Conservation (phyloP, 1,284 basidiomycete genomes). For the Peniophora sp. region DNA sequence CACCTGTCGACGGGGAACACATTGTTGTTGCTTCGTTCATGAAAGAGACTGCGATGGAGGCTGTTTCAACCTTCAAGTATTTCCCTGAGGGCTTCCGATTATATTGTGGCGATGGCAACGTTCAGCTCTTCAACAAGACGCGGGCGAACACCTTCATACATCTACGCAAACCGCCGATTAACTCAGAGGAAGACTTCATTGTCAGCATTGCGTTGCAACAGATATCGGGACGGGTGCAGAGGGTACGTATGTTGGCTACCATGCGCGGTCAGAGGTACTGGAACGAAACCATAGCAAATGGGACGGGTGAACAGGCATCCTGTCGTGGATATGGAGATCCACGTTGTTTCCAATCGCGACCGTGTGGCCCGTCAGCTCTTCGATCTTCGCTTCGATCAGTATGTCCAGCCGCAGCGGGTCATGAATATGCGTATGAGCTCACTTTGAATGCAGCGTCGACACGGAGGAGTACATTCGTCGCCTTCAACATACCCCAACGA, state of each 20-base stretch:
- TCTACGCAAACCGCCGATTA: constrained; percentile 37
- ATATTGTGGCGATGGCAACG: constrained; percentile 40
- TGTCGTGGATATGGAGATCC: constrained; percentile 47
- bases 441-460: constrained; percentile 31
- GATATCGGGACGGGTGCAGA: constrained; percentile 43
- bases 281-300: constrained; percentile 36
- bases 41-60: constrained; percentile 35
- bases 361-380: constrained; percentile 55
- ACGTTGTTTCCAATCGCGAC: constrained; percentile 62
- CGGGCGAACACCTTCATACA: constrained; percentile 50
- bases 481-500: constrained; percentile 34
- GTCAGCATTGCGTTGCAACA: constrained; percentile 56
- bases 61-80: constrained; percentile 38
- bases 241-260: constrained; percentile 24
- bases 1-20: constrained; percentile 26
- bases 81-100: constrained; percentile 43
- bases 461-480: constrained; percentile 47
- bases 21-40: constrained; percentile 58
- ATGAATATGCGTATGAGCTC: not conserved
- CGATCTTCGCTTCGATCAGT: constrained; percentile 62
- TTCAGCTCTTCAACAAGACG: constrained; percentile 52
- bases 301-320: constrained; percentile 45
- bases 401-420: constrained; percentile 20
- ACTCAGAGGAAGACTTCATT: constrained; percentile 38
- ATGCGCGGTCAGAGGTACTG: not conserved